Conservation (phyloP, 192 early-diverging fungal species). For the Neocallimastix lanati region DNA sequence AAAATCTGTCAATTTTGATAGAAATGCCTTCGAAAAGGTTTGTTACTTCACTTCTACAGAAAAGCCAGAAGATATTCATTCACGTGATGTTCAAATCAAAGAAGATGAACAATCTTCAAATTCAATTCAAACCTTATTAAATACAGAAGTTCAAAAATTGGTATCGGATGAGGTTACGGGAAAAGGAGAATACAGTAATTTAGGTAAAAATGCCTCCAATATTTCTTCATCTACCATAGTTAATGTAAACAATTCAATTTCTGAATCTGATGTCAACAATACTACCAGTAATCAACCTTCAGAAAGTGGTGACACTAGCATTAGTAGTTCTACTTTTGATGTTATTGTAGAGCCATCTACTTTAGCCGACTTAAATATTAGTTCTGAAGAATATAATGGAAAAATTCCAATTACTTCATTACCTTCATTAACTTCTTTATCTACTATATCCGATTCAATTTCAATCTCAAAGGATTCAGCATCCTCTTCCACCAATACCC, state of each 20-base stretch:
- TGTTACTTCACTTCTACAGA: neutral
- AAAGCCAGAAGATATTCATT: neutral
- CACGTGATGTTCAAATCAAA: neutral
- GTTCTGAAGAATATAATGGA: neutral
- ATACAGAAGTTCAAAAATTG: neutral
- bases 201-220: neutral
- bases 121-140: neutral
- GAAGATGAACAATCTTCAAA: neutral
- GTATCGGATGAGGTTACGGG: neutral
- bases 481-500: neutral
- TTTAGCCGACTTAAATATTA: neutral
- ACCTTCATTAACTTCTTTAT: neutral
- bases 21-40: neutral
- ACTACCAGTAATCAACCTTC: too few species aligned
- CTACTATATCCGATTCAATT: neutral
- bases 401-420: neutral
- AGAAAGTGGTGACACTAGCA: too few species aligned
- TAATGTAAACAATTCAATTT: too few species aligned
- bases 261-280: too few species aligned
- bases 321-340: neutral
- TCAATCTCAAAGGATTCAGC: neutral
- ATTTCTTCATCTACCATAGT: too few species aligned
- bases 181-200: neutral
- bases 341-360: neutral
- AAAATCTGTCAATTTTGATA: neutral